Evolutionary conservation across 164 flowering plant species (phyloP).

Genomic region (Hamamelis virginiana): DNA sequence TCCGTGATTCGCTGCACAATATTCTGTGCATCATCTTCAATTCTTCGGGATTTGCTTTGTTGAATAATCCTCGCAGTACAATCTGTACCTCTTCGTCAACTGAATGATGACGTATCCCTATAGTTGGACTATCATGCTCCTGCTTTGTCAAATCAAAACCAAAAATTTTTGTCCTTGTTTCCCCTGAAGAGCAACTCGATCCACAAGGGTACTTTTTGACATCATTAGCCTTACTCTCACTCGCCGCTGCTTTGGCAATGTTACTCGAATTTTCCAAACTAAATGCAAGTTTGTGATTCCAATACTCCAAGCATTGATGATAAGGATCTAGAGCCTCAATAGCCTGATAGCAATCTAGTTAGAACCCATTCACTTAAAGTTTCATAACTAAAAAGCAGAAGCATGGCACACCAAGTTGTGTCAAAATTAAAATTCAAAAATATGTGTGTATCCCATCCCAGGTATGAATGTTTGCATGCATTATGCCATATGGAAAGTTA

Average conservation of each 20-base stretch:
- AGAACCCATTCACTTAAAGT: background rate
- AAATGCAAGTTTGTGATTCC: conserved; percentile 36
- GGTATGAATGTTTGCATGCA: too few relatives aligned
- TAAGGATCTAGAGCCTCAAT: conserved; percentile 76
- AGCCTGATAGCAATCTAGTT: conserved; percentile 40
- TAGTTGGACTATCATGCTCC: conserved; percentile 10
- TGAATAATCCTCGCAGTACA: conserved; percentile 42
- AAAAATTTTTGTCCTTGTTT: conserved; percentile 18
- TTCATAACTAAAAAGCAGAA: background rate
- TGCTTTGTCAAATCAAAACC: conserved; percentile 20
- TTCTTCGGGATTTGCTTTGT: conserved; percentile 55
- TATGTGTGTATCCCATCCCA: too few relatives aligned
- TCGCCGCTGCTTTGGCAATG: background rate
- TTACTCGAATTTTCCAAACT: conserved; percentile 7
- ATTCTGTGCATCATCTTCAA: conserved; percentile 41
- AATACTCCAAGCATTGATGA: conserved; percentile 62
- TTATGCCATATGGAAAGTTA: too few relatives aligned
- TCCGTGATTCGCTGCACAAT: conserved; percentile 39
- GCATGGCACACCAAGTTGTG: too few relatives aligned
- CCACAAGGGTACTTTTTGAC: conserved; percentile 7
- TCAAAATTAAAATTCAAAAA: too few relatives aligned
- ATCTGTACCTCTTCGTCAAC: conserved; percentile 25
- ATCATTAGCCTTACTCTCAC: conserved; percentile 1
- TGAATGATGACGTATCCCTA: conserved; percentile 13
- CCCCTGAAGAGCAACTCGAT: conserved; percentile 14